A percentile compares a stretch with the other conserved stretches of the same genome.
phyloP scores from a whole-genome alignment of 2,329 filamentous ascomycete genomes.

The Bimuria novae-zelandiae region DNA sequence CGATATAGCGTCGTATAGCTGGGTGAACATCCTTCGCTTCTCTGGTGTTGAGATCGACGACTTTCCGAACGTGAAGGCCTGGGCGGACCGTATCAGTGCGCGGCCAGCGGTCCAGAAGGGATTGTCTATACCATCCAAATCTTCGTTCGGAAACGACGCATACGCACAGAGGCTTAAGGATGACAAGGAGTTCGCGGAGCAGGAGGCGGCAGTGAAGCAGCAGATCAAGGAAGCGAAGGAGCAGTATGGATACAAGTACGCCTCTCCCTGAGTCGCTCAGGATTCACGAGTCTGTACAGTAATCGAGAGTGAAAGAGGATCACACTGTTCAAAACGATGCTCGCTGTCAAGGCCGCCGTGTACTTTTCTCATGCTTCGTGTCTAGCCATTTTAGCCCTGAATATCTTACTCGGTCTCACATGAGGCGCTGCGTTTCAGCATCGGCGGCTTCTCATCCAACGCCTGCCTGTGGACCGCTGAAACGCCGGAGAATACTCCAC shows the following conservation, averaged over 20 bases:
- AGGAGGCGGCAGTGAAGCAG: constrained; percentile 47
- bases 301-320: too few relatives aligned
- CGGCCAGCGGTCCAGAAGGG: constrained; percentile 51
- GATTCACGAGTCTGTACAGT: neutral
- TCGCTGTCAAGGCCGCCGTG: too few relatives aligned
- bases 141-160: constrained; percentile 48
- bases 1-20: constrained; percentile 53
- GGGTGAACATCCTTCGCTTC: constrained; percentile 50
- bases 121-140: constrained; percentile 43
- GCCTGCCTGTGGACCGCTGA: constrained; percentile 19
- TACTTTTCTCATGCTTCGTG: neutral
- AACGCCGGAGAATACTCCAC: constrained; percentile 17
- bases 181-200: constrained; percentile 55
- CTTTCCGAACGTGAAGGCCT: constrained; percentile 51
- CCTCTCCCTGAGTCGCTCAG: constrained; percentile 37
- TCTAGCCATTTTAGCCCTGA: neutral
- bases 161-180: constrained; percentile 51
- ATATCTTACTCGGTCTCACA: constrained; percentile 4
- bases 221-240: constrained; percentile 49
- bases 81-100: constrained; percentile 50
- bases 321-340: too few relatives aligned
- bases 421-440: constrained; percentile 3
- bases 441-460: constrained; percentile 16
- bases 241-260: constrained; percentile 53
- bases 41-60: constrained; percentile 48